Conservation (phyloP, 371 early-diverging fungal species). For the Lichtheimia hyalospora region DNA sequence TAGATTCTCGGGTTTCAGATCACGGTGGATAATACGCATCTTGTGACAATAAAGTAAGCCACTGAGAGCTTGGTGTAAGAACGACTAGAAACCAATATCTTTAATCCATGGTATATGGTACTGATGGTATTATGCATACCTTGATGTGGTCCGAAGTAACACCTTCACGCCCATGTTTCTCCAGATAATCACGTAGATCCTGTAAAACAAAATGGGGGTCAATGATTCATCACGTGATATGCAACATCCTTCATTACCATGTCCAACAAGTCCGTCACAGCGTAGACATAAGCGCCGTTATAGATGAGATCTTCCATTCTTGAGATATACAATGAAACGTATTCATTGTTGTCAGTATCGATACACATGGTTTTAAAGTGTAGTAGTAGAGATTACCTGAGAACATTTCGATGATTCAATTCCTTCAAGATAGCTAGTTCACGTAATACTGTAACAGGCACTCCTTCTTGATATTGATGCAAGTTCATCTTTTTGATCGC, state of each 20-base stretch:
- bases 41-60: slow-evolving; percentile 89
- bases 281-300: slow-evolving; percentile 85
- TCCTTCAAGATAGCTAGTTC: slow-evolving; percentile 98
- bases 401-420: slow-evolving; percentile 89
- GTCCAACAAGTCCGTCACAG: slow-evolving; percentile 97
- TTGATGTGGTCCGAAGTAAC: slow-evolving; percentile 68
- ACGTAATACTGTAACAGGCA: slow-evolving; percentile 93
- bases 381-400: slow-evolving; percentile 66
- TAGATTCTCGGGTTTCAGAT: slow-evolving; percentile 94
- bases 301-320: slow-evolving; percentile 93
- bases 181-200: slow-evolving; percentile 96
- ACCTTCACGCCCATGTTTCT: slow-evolving; percentile 59
- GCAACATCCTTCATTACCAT: slow-evolving; percentile 31
- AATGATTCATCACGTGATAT: neutral
- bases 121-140: neutral
- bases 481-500: slow-evolving; percentile 96
- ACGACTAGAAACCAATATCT: slow-evolving; percentile 62
- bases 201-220: slow-evolving; percentile 1
- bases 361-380: too few species aligned
- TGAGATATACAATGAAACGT: neutral
- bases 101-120: neutral
- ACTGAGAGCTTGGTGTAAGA: slow-evolving; percentile 82
- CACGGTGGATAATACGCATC: slow-evolving; percentile 90
- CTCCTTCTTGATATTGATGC: slow-evolving; percentile 85
- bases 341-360: neutral